phyloP scores from a whole-genome alignment of 2,329 filamentous ascomycete genomes.

The Calonectria pteridis region DNA sequence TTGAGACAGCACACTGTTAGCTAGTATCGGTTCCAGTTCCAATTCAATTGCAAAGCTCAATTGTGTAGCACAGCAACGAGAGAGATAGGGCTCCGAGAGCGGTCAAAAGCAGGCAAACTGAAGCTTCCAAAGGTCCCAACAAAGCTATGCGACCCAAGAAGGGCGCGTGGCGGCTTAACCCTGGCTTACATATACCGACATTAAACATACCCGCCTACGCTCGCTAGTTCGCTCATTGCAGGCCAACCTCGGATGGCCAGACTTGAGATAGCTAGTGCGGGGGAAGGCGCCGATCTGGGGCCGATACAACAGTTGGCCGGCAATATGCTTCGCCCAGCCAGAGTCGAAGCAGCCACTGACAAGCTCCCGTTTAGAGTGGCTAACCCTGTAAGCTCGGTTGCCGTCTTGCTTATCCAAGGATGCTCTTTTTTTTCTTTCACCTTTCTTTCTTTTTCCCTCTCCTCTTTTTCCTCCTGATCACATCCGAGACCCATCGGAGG shows the following conservation, averaged over 20 bases:
- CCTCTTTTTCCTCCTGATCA: not conserved
- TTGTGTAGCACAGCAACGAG: not conserved
- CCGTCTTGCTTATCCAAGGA: not conserved
- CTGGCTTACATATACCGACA: slow-evolving; percentile 20
- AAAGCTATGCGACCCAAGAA: not conserved
- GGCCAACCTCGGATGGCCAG: slow-evolving; percentile 26
- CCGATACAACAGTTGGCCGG: slow-evolving; percentile 8
- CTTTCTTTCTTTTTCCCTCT: not conserved
- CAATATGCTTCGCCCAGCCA: not conserved
- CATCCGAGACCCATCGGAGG: not conserved
- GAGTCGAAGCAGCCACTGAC: slow-evolving; percentile 2
- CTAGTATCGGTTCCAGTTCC: not conserved
- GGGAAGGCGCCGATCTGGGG: slow-evolving; percentile 28
- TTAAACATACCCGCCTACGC: not conserved
- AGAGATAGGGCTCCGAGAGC: not conserved
- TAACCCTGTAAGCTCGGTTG: not conserved
- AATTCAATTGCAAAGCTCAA: not conserved
- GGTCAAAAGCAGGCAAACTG: not conserved
- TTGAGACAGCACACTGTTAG: not conserved
- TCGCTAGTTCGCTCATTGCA: not conserved
- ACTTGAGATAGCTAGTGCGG: slow-evolving; percentile 23
- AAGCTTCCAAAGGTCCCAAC: not conserved
- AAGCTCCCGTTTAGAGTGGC: not conserved
- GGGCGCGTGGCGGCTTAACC: slow-evolving; percentile 8
- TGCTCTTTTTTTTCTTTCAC: not conserved